Base-by-base conservation (phyloP, 2,329 filamentous ascomycete genomes). In the Neophaeococcomyces mojaviensis region DNA sequence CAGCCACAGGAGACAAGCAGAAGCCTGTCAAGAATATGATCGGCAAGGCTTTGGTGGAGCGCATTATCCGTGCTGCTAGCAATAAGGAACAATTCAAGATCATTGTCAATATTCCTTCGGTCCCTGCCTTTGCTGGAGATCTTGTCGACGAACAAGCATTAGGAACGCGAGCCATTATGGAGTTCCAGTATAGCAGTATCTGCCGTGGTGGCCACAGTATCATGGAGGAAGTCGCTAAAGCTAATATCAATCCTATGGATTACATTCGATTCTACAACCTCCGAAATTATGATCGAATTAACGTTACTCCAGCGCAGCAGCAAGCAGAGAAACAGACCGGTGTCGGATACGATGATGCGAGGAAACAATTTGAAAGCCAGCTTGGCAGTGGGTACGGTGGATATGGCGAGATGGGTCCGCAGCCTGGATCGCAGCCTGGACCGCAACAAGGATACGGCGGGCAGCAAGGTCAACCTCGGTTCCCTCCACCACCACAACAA, bases 261-360 rank as follows among this genome's bases (percentile, higher is more conserved):
- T 92, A 89, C 65, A 86, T 94, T 55, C 74, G 80, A 40, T 92
- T 92, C 68, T 92, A 88, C 69, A 92, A 94, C 62, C 73, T 94
- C 26, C 76, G 87, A 47, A 90, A 80, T 64, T 92, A 87, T 61
- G 87, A 92, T 61, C 81, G 87, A 36, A 84, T 94, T 71, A 89
- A 90, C 49, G 58, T 61, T 22, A 62, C 62, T 33, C 58, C 55
- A 8, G 46, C 60, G 2, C 60, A 69, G 59, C 46, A 56, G 24
- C 56, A 62, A 34, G 63, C 60, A 6, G 66, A 71, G 48, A 62
- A 65, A 47, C 56, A 61, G 46, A 69, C 67, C 32, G 68, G 68
- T 37, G 64, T 71, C 18, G 59, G 61, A 48, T 72, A 71, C 49
- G 66, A 69, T 49, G 66, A 66, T 49, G 69, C 69, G 28, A 63